phyloP scores from a whole-genome alignment of 1,139 yeast genomes.

The Diutina rugosa region DNA sequence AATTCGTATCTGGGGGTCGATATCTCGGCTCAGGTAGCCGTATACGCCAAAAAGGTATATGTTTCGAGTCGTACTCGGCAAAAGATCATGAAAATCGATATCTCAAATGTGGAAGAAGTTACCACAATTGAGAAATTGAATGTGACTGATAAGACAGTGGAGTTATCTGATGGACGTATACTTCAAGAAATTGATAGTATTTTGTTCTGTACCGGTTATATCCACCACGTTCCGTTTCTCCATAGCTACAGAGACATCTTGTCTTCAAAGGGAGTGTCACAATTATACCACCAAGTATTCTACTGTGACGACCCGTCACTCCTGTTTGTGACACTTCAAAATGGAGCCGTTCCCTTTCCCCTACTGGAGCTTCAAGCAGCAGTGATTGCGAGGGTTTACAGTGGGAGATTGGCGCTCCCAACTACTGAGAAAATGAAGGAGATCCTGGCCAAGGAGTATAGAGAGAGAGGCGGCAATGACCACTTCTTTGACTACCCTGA shows the following conservation, averaged over 20 bases:
- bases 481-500: constrained; percentile 18
- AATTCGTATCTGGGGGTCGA: constrained; percentile 36
- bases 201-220: constrained; percentile 57
- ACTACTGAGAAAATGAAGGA: constrained; percentile 2
- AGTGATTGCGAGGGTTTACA: constrained; percentile 10
- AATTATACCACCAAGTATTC: constrained; percentile 30
- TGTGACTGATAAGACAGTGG: constrained; percentile 4
- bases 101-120: constrained; percentile 10
- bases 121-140: constrained; percentile 20
- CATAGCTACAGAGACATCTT: constrained; percentile 14
- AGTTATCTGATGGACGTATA: constrained; percentile 5
- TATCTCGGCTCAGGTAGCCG: constrained; percentile 29
- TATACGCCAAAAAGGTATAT: constrained; percentile 24
- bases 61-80: constrained; percentile 19
- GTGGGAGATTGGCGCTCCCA: constrained; percentile 7
- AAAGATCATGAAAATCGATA: constrained; percentile 8
- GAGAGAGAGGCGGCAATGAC: constrained; percentile 10
- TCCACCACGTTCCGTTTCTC: constrained; percentile 30
- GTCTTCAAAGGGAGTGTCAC: constrained; percentile 15
- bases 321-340: constrained; percentile 23
- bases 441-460: constrained; percentile 4
- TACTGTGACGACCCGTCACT: constrained; percentile 32
- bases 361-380: constrained; percentile 8
- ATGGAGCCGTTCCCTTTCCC: constrained; percentile 24
- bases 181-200: constrained; percentile 29